Evolutionary conservation across 139 green algal genomes (phyloP).

Genomic region (Trebouxia sp.): DNA sequence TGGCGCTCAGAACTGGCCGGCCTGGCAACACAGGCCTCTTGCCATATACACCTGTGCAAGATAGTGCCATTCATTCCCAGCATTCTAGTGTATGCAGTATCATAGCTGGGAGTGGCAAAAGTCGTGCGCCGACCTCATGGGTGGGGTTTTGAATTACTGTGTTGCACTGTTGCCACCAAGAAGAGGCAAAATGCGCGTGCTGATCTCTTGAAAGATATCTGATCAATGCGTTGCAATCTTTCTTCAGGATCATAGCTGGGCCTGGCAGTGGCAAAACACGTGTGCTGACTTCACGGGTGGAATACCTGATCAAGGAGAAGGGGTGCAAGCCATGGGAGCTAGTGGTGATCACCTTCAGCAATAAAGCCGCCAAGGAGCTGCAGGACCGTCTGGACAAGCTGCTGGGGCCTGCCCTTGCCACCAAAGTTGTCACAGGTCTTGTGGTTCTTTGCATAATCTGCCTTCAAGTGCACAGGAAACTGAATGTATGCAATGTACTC

Average conservation of each 20-base stretch:
- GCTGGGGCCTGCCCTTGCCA: constrained; percentile 32
- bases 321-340: constrained; percentile 49
- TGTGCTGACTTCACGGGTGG: constrained; percentile 66
- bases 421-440: not conserved
- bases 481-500: not conserved
- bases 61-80: too few relatives aligned
- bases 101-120: too few relatives aligned
- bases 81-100: too few relatives aligned
- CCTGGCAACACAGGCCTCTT: too few relatives aligned
- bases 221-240: not conserved
- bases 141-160: too few relatives aligned
- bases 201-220: too few relatives aligned
- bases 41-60: too few relatives aligned
- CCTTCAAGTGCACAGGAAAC: not conserved
- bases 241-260: constrained; percentile 41
- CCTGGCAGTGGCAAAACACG: constrained; percentile 84
- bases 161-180: too few relatives aligned
- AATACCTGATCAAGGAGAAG: constrained; percentile 54
- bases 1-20: too few relatives aligned
- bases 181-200: too few relatives aligned
- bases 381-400: constrained; percentile 45
- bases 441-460: too few relatives aligned
- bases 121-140: too few relatives aligned
- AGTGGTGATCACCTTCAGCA: constrained; percentile 85
- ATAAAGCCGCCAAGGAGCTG: constrained; percentile 68